A percentile compares a stretch with the other conserved stretches of the same genome.
Conservation (phyloP, 345 rosid species). For the Arabis alpina region DNA sequence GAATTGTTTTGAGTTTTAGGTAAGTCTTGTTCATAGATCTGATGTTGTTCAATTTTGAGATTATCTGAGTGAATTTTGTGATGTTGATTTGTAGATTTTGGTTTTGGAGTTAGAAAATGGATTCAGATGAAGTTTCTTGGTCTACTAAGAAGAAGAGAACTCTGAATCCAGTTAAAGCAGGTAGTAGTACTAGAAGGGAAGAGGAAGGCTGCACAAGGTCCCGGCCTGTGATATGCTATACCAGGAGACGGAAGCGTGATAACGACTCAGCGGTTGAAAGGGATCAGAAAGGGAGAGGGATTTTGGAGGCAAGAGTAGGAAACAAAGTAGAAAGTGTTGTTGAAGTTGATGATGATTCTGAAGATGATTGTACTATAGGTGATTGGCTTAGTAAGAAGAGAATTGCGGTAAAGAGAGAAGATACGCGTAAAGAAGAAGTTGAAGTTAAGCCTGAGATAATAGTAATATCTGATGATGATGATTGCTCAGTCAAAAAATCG, state of each 20-base stretch:
- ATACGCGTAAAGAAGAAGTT: neutral
- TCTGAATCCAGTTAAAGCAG: neutral
- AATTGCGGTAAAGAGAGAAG: neutral
- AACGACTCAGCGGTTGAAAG: neutral
- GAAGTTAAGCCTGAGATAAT: neutral
- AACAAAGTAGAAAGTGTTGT: neutral
- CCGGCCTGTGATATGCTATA: neutral
- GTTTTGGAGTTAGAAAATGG: constrained; percentile 1
- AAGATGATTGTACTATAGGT: neutral
- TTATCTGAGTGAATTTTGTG: neutral
- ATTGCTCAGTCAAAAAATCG: neutral
- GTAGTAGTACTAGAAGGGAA: neutral
- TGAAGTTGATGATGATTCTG: neutral
- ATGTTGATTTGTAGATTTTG: no score
- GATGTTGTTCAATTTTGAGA: neutral
- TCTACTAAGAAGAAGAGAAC: constrained; percentile 34
- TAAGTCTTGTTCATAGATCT: neutral
- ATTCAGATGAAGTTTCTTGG: constrained; percentile 11
- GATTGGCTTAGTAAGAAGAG: neutral
- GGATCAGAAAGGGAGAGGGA: neutral
- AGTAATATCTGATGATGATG: neutral
- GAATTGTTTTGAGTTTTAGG: no score
- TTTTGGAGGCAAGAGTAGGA: neutral
- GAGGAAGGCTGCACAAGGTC: neutral
- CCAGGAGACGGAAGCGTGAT: constrained; percentile 9